Conservation (phyloP, 306 rosid species). For the Carpinus fangiana region DNA sequence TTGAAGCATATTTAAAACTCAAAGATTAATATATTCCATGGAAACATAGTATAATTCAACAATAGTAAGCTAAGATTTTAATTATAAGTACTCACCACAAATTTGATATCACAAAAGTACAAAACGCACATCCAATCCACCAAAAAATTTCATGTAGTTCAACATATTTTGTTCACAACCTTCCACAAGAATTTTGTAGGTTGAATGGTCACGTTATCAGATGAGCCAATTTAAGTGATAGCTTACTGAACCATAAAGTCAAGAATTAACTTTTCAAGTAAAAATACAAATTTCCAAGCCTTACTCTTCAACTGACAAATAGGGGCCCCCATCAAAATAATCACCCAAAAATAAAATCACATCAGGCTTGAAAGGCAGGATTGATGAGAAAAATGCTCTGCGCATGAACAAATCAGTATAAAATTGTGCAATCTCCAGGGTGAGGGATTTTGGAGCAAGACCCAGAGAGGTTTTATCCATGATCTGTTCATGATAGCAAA, state of each 20-base stretch:
- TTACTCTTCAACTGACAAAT: slow-evolving; percentile 71
- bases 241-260: slow-evolving; percentile 11
- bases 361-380: slow-evolving; percentile 69
- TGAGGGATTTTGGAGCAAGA: slow-evolving; percentile 69
- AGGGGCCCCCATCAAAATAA: slow-evolving; percentile 83
- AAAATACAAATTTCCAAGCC: slow-evolving; percentile 28
- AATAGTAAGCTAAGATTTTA: slow-evolving; percentile 3
- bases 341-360: slow-evolving; percentile 78
- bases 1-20: slow-evolving; percentile 3
- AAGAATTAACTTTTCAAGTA: slow-evolving; percentile 4
- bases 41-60: slow-evolving; percentile 6
- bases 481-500: slow-evolving; percentile 51
- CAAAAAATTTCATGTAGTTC: background rate
- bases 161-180: background rate
- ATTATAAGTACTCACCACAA: slow-evolving; percentile 9
- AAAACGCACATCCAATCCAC: background rate
- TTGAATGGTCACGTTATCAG: slow-evolving; percentile 13
- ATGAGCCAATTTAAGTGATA: slow-evolving; percentile 3
- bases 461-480: slow-evolving; percentile 75
- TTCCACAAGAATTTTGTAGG: slow-evolving; percentile 7
- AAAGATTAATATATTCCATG: slow-evolving; percentile 3
- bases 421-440: slow-evolving; percentile 67
- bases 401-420: slow-evolving; percentile 83
- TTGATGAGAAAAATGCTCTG: slow-evolving; percentile 67
- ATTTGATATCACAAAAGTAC: background rate